Conservation (phyloP, 176 grass and related monocot genomes). For the Hordeum marinum region DNA sequence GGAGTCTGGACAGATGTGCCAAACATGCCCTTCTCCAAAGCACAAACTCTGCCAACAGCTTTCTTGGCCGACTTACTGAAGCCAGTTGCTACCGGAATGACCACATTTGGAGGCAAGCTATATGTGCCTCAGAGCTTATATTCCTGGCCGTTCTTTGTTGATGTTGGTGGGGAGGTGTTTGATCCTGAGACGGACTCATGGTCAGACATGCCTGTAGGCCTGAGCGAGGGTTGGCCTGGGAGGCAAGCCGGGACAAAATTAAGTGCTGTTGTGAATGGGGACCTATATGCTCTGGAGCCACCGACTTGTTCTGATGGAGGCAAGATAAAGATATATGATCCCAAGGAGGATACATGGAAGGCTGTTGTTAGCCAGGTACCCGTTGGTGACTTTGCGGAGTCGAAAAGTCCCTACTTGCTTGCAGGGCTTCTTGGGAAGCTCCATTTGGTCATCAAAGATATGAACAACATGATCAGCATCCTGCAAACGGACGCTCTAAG, state of each 20-base stretch:
- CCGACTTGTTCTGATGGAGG: conserved; percentile 43
- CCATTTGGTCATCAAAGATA: conserved; percentile 57
- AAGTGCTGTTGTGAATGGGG: conserved; percentile 49
- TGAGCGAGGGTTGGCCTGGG: conserved; percentile 80
- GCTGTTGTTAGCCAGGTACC: conserved; percentile 43
- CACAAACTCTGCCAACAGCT: conserved; percentile 38
- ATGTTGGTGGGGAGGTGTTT: conserved; percentile 72
- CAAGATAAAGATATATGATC: conserved; percentile 78
- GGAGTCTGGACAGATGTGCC: conserved; percentile 55
- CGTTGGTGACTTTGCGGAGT: conserved; percentile 37
- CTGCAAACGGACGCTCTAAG: conserved; percentile 35
- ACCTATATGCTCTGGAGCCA: conserved; percentile 76
- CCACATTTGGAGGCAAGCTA: conserved; percentile 56
- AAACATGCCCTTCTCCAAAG: conserved; percentile 67
- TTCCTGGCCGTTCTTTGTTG: conserved; percentile 73
- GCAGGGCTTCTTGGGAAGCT: conserved; percentile 59
- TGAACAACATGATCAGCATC: conserved; percentile 35
- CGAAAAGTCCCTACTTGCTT: conserved; percentile 56
- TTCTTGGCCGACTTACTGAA: conserved; percentile 69
- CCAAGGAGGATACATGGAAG: conserved; percentile 72
- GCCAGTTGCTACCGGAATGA: conserved; percentile 65
- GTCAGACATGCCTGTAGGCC: conserved; percentile 67
- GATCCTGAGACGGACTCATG: conserved; percentile 59
- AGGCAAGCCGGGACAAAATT: conserved; percentile 70
- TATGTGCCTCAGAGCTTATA: conserved; percentile 83